A percentile compares a stretch with the other conserved stretches of the same genome.
These are phyloP conservation scores for Pyrenophora seminiperda DNA, from an alignment of 2,329 filamentous ascomycete species.

Conservation along the genomic window DNA sequence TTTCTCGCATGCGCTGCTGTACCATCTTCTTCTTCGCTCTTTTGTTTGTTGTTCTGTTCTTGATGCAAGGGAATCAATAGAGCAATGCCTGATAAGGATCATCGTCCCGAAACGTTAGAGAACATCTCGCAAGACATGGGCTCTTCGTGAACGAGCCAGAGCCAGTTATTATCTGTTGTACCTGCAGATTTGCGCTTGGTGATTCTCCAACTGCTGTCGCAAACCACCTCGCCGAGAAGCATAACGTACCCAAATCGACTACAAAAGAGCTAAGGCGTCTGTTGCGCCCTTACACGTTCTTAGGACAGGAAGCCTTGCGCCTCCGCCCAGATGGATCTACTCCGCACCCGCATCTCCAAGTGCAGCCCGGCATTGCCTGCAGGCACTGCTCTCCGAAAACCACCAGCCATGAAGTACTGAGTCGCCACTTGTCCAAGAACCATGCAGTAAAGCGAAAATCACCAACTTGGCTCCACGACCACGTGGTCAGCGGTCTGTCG, in stretches of 20 bases:
- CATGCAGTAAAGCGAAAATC: neutral
- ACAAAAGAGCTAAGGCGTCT: neutral
- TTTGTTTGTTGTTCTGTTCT: neutral
- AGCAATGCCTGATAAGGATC: neutral
- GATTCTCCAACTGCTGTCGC: neutral
- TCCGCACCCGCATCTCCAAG: neutral
- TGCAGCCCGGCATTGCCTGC: neutral
- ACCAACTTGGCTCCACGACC: neutral
- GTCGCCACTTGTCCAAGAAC: neutral
- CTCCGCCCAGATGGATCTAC: neutral
- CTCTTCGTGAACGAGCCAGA: conserved; percentile 1
- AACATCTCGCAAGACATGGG: neutral
- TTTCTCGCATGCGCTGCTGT: neutral
- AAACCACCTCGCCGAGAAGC: neutral
- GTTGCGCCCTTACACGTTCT: neutral
- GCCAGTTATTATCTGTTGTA: neutral
- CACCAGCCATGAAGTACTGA: neutral
- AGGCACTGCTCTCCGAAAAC: neutral
- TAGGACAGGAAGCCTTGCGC: neutral
- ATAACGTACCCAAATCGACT: neutral
- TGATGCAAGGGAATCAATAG: neutral
- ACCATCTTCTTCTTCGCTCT: neutral
- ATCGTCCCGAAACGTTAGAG: neutral
- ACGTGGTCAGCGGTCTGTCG: neutral
- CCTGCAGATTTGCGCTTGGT: neutral